These are phyloP conservation scores for Camelina hispida DNA, from an alignment of 345 rosid species.

Conservation along the genomic window DNA sequence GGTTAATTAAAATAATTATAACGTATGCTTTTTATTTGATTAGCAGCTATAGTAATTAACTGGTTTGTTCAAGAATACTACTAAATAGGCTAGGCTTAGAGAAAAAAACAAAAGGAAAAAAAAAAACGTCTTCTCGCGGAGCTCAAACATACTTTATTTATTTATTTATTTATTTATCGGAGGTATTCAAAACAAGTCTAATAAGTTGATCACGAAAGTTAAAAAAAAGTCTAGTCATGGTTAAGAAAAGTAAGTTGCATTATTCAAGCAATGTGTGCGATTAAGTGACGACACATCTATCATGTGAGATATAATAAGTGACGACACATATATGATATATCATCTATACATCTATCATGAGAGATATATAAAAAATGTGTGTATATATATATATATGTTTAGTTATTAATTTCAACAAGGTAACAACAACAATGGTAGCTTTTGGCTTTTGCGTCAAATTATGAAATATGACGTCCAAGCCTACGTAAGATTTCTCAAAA, in stretches of 20 bases:
- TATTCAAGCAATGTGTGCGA: conserved; percentile 25
- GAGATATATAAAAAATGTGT: background rate
- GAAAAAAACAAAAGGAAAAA: background rate
- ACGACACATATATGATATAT: background rate
- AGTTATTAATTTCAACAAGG: conserved; percentile 8
- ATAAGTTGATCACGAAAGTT: background rate
- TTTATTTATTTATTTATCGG: background rate
- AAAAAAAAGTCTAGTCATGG: conserved; percentile 6
- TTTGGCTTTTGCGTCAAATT: background rate
- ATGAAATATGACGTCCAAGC: conserved; percentile 19
- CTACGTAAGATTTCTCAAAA: background rate
- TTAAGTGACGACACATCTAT: background rate
- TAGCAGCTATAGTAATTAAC: conserved; percentile 1
- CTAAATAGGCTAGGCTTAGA: conserved; percentile 28
- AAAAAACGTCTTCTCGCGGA: conserved; percentile 5
- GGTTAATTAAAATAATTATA: conserved; percentile 21
- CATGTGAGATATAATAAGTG: background rate
- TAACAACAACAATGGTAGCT: conserved; percentile 1
- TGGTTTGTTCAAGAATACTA: conserved; percentile 27
- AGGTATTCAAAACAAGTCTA: background rate
- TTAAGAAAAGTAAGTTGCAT: conserved; percentile 1
- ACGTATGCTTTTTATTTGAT: conserved; percentile 40
- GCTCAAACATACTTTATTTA: conserved; percentile 15
- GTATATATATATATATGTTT: background rate
- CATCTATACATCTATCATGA: background rate